Base-by-base conservation (phyloP, 352 stramenopile species). In the Phytophthora rubi region DNA sequence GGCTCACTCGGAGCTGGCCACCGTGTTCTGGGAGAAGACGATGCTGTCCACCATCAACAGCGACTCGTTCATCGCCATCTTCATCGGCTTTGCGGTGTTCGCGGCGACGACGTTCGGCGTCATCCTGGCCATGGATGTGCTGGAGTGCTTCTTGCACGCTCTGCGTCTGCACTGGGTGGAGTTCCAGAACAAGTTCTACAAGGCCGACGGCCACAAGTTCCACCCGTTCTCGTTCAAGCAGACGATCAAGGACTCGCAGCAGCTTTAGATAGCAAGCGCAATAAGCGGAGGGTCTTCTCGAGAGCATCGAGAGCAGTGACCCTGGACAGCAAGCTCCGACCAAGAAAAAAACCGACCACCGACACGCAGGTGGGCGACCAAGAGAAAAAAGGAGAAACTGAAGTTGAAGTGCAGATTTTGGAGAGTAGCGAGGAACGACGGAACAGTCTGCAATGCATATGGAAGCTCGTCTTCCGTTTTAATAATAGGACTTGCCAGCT, bases 161-260 rank as follows among this genome's bases (percentile, higher is more conserved):
- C 87, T 99, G 60, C 97, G 98, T 93, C 88, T 99, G 67, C 98
- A 99, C 82, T 99, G 98, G 98, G 86, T 99, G 59, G 98, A 99
- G 85, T 99, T 99, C 85, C 98, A 99, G 83, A 99, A 94, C 88
- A 99, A 99, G 83, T 99, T 99, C 75, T 99, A 98, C 88, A 97
- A 98, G 72, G 98, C 96, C 10, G 97, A 99, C 80, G 97, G 97
- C 49, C 85, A 98, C 78, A 97, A 97, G 73, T 99, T 99, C 88
- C 81, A 95, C 59, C 97, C 97, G 39, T 98, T 98, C 67, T 97
- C 89, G 52, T 99, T 99, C 87, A 91, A 92, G 70, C 80, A 93
- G 63, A 79, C 84, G 47, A 93, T 93, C 65, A 85, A 86, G 69
- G 82, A 89, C 58, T 89, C 84, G 53, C 76, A 89, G 74, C 63